Evolutionary conservation across 2,329 filamentous ascomycete genomes (phyloP).

Genomic region (Penicillium sp.): DNA sequence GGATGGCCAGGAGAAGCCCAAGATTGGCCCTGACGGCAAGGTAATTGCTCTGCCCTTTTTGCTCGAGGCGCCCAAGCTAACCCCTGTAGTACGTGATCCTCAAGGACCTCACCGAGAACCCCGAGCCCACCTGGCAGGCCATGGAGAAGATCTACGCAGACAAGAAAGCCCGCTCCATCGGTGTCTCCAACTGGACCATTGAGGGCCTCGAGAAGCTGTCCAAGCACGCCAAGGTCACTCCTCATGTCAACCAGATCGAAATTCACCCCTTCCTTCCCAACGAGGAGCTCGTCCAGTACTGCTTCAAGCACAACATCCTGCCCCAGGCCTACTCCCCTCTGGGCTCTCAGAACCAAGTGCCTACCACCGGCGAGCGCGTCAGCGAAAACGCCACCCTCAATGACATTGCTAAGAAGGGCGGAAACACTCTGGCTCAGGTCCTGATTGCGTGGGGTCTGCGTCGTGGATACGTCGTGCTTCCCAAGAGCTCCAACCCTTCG

Average conservation of each 20-base stretch:
- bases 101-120: constrained; percentile 69
- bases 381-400: constrained; percentile 64
- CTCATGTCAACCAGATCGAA: constrained; percentile 53
- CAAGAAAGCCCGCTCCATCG: constrained; percentile 71
- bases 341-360: constrained; percentile 72
- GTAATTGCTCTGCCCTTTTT: constrained; percentile 32
- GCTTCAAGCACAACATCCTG: constrained; percentile 47
- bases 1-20: constrained; percentile 52
- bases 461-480: constrained; percentile 69
- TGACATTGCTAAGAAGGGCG: constrained; percentile 62
- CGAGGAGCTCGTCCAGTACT: constrained; percentile 48
- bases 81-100: constrained; percentile 62
- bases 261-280: constrained; percentile 55
- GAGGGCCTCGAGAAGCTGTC: constrained; percentile 54
- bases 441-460: constrained; percentile 69
- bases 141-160: constrained; percentile 65
- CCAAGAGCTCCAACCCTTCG: constrained; percentile 70
- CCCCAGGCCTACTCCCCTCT: constrained; percentile 51
- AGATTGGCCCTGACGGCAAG: constrained; percentile 58
- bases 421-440: constrained; percentile 64
- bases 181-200: constrained; percentile 76
- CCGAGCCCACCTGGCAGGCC: constrained; percentile 66
- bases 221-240: constrained; percentile 47
- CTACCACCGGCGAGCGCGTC: constrained; percentile 70
- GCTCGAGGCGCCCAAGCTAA: constrained; percentile 17